Evolutionary conservation across 2,329 filamentous ascomycete species (phyloP).

Genomic region (Neonectria hederae): DNA sequence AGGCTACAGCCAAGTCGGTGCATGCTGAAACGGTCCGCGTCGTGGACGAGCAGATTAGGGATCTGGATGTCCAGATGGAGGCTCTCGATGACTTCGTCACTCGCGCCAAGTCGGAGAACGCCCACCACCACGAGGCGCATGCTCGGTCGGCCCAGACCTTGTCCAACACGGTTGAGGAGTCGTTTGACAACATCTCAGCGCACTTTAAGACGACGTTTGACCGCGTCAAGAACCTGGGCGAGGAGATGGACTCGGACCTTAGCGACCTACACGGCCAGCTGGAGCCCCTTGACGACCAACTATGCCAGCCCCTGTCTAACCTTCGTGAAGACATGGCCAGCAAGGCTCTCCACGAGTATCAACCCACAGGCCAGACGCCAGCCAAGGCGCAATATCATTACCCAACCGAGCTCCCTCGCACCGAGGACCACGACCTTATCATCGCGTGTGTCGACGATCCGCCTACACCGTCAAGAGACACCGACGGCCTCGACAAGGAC

Average conservation of each 20-base stretch:
- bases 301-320: conserved; percentile 75
- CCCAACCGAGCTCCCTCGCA: conserved; percentile 80
- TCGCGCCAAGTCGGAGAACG: conserved; percentile 82
- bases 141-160: conserved; percentile 72
- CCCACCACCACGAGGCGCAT: conserved; percentile 77
- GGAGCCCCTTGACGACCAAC: conserved; percentile 64
- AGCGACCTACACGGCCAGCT: conserved; percentile 67
- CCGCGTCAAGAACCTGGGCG: conserved; percentile 73
- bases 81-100: conserved; percentile 91
- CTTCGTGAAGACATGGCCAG: conserved; percentile 75
- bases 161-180: conserved; percentile 74
- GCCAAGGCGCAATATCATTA: conserved; percentile 84
- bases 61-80: conserved; percentile 88
- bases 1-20: conserved; percentile 83
- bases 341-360: conserved; percentile 79
- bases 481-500: conserved; percentile 49
- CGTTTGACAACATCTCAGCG: conserved; percentile 74
- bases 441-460: conserved; percentile 53
- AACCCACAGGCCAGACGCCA: conserved; percentile 86
- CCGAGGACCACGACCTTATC: conserved; percentile 60
- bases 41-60: conserved; percentile 87
- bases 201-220: conserved; percentile 76
- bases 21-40: conserved; percentile 91
- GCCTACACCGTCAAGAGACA: conserved; percentile 32
- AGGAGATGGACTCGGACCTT: conserved; percentile 71